Evolutionary conservation across 768 basidiomycete genomes (phyloP).

Genomic region (Asterophora lycoperdoides): DNA sequence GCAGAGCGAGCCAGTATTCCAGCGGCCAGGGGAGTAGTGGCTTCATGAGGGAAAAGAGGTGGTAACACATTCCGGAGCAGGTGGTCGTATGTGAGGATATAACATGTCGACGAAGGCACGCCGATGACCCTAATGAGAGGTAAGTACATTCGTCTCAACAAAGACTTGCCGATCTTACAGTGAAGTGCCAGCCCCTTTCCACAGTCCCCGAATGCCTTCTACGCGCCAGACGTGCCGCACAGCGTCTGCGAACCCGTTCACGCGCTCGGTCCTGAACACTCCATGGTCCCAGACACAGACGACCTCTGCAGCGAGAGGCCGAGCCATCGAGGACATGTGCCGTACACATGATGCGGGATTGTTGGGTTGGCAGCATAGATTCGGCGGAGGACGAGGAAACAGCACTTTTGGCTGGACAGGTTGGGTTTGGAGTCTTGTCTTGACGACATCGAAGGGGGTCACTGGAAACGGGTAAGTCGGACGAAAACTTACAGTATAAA

Average conservation of each 20-base stretch:
- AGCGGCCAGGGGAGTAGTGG: slow-evolving; percentile 68
- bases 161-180: slow-evolving; percentile 49
- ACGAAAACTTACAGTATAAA: background rate
- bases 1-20: slow-evolving; percentile 80
- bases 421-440: slow-evolving; percentile 94
- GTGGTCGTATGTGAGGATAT: slow-evolving; percentile 96
- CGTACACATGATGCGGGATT: slow-evolving; percentile 55
- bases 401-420: slow-evolving; percentile 49
- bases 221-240: slow-evolving; percentile 72
- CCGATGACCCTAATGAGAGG: slow-evolving; percentile 65
- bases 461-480: slow-evolving; percentile 46
- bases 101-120: slow-evolving; percentile 87
- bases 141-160: slow-evolving; percentile 7
- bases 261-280: slow-evolving; percentile 62
- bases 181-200: slow-evolving; percentile 94
- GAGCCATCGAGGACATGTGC: slow-evolving; percentile 71
- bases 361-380: slow-evolving; percentile 69
- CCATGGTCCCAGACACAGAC: slow-evolving; percentile 82
- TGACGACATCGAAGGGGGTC: slow-evolving; percentile 99
- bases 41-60: slow-evolving; percentile 46
- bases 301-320: slow-evolving; percentile 53
- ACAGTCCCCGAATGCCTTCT: slow-evolving; percentile 82
- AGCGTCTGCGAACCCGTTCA: slow-evolving; percentile 84
- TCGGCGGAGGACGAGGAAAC: slow-evolving; percentile 48
- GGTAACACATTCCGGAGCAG: slow-evolving; percentile 64